Base-by-base conservation (phyloP, 2,329 filamentous ascomycete species). In the Neonectria ditissima region DNA sequence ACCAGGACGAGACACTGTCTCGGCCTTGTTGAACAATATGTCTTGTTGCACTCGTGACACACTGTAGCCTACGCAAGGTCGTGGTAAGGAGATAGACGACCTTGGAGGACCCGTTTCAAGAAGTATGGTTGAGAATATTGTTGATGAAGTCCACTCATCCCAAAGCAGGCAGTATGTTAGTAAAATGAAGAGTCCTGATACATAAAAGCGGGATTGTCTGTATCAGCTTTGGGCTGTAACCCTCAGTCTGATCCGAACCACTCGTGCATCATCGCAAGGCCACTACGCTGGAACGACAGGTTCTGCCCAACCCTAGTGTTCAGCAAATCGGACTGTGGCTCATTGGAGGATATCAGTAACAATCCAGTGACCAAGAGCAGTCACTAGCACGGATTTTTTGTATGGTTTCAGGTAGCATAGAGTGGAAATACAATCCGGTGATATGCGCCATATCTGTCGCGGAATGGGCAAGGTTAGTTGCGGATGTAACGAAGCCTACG, bases 261-360 rank as follows among this genome's bases (percentile, higher is more conserved):
- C 34, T n/a, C n/a, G 34, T 14, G 6, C 16, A 37, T 8, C 34
- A 8, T 37, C 44, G 59, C 3, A 51, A 65, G 8, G 4, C 59
- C 26, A 63, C 56, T 16, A 52, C 56, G 16, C 45, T 32, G 2
- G 22, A 59, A n/a, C 54, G 59, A 4, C 24, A 26, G 6, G 24
- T 26, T 26, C 24, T 26, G 6, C 6, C 24, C 24, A 26, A 26
- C 24, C 24, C 4, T 26, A 6, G 4, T 4, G 24, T 26, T 26
- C 24, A 26, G 6, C 6, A 6, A 4, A 26, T 26, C 24, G 24
- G 24, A 6, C 24, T 6, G 24, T 16, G 60, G 59, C 16, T 59
- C 63, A 16, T 55, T 55, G 13, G 55, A 63, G 34, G 59, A 65
- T 28, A 65, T 39, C 11, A 47, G 55, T 2, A 51, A 63, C 7